phyloP scores from a whole-genome alignment of 257 asterid species.

The Solanum rostratum region DNA sequence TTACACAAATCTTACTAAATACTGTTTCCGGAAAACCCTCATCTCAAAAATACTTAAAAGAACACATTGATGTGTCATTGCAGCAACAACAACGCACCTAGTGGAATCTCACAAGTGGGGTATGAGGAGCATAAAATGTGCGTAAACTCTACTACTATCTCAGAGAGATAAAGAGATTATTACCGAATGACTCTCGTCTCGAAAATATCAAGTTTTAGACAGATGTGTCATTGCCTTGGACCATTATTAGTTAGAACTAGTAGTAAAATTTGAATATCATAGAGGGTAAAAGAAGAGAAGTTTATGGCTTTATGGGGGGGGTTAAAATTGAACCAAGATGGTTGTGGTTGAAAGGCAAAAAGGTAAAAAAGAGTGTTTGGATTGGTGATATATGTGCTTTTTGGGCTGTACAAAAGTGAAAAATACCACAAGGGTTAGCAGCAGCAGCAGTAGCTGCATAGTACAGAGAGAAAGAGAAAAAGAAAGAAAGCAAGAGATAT shows the following conservation, averaged over 20 bases:
- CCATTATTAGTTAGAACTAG: no score
- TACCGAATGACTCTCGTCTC: no score
- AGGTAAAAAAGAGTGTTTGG: conserved; percentile 8
- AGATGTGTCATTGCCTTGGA: no score
- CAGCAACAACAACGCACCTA: no score
- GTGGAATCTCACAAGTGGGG: no score
- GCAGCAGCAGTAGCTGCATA: background rate
- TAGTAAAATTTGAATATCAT: background rate
- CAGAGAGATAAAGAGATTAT: no score
- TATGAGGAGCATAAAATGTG: rapidly evolving
- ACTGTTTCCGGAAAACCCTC: rapidly evolving
- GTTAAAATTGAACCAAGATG: background rate
- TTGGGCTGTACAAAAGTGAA: conserved; percentile 30
- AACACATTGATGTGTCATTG: no score
- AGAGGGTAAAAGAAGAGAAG: background rate
- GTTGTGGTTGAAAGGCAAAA: background rate
- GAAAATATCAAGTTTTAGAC: no score
- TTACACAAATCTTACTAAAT: no score
- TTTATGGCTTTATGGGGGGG: background rate
- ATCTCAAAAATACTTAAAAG: no score
- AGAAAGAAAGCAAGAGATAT: background rate
- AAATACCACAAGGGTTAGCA: background rate
- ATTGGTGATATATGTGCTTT: conserved; percentile 22
- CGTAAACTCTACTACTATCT: no score
- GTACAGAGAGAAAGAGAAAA: background rate